Base-by-base conservation (phyloP, 176 grass and related monocot species). In the Paspalum vaginatum region DNA sequence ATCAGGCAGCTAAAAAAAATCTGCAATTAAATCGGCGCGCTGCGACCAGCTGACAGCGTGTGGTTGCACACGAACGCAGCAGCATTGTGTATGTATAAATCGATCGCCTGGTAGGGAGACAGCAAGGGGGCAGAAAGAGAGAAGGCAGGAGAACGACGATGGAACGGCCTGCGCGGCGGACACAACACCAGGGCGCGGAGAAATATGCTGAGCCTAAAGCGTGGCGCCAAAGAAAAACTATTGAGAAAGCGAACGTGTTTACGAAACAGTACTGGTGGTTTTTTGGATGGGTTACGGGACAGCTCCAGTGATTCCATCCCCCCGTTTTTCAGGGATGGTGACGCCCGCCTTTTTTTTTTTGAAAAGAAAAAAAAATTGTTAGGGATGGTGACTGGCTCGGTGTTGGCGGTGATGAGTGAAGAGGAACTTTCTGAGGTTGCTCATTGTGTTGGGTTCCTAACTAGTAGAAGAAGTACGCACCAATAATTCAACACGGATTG, bases 271-370 rank as follows among this genome's bases (percentile, higher is more conserved):
- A 57, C 76, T 42, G 6, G 61, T 1, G 70, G 61, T 24, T 51
- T 81, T 68, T 70, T n/a, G n/a, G 77, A 81, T 80, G 70, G 62
- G 14, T 61, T 51, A 81, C 9, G 70, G 41, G 77, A 85, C 62
- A 76, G 77, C 53, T 69, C 75, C 62, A 80, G 61, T 20, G 62
- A 88, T 52, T 46, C 9, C 18, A 32, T 32, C 32, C 7, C 26
- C 66, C 68, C 2, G 6, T 37, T 65, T 70, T 60, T 66, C 56
- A 38, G 63, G 64, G 70, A 64, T 42, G 75, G 50, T 32, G 70
- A 45, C 69, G n/a, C 32, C 32, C 32, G 32, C 32, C 32, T 32
- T 32, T 32, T 32, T 32, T 32, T 21, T 22, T 59, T 65, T 70
- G n/a, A n/a, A n/a, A n/a, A n/a, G n/a, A n/a, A n/a, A n/a, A n/a